Evolutionary conservation across 768 basidiomycete genomes (phyloP).

Genomic region (Tylopilus balloui): DNA sequence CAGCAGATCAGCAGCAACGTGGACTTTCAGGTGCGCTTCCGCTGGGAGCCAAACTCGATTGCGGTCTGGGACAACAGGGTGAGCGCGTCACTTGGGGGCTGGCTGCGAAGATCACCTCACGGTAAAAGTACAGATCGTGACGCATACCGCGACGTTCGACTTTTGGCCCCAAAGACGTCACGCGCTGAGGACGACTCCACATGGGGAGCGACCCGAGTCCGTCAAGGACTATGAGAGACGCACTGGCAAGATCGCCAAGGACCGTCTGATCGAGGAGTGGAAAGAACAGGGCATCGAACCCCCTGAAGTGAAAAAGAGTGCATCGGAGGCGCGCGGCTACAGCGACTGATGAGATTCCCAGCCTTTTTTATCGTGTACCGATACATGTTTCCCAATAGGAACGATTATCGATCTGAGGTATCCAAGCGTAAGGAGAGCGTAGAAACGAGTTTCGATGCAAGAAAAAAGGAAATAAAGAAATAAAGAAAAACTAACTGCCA

Average conservation of each 20-base stretch:
- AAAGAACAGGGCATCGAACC: constrained; percentile 55
- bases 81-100: constrained; percentile 8
- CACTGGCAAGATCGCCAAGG: constrained; percentile 66
- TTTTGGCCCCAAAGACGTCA: constrained; percentile 77
- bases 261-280: constrained; percentile 71
- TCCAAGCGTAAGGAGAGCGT: background rate
- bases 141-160: constrained; percentile 78
- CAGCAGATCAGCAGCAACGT: constrained; percentile 64
- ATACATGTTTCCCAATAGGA: background rate
- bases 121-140: constrained; percentile 52
- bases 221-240: constrained; percentile 64
- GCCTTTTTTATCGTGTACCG: constrained; percentile 5
- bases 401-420: background rate
- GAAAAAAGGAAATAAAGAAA: too few species aligned
- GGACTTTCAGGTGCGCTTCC: constrained; percentile 73
- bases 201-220: constrained; percentile 72
- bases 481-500: constrained; percentile 4
- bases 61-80: constrained; percentile 90
- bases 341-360: constrained; percentile 44
- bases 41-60: constrained; percentile 70
- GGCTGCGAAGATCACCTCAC: constrained; percentile 4
- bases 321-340: constrained; percentile 48
- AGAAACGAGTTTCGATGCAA: background rate
- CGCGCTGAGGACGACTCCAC: constrained; percentile 76
- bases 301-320: constrained; percentile 28